Evolutionary conservation across 495 filamentous ascomycete genomes (phyloP), one percentile per base, ranked within the genome.

Genomic region (Penicillium soppii): DNA sequence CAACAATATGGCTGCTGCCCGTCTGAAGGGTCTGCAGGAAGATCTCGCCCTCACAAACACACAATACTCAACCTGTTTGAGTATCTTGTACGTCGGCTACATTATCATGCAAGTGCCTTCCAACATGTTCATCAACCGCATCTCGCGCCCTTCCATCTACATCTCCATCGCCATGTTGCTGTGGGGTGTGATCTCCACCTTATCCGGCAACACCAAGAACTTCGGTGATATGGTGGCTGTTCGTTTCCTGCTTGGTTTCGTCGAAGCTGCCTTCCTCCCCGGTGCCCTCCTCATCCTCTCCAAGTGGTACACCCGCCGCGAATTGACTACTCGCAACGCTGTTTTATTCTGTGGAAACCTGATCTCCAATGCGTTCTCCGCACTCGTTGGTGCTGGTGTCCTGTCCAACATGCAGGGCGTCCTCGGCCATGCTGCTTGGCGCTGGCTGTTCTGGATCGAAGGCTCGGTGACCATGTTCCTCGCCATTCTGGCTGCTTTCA

Each of bases 201-300:
- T 73, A 1, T 83, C 83, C 3, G 81, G 81, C 22, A 74, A 68
- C 13, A 77, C 77, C 1, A 63, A 68, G 20, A 84, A 67, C 54
- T 84, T 76, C 53, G 72, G 72, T 30, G 82, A 85, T 6, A 71
- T 88, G 54, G 65, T 85, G 15, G 82, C 75, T 13, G 76, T 80
- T 26, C 81, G 85, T 5, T 89, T 89, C 73, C 80, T 85, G 50
- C 71, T 88, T 0, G 85, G 86, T 42, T 83, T 88, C 36, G 77
- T 75, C 10, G 76, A 80, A 53, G 73, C 73, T 19, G 69, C 70
- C 0, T 76, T 72, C 57, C 62, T 73, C 32, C 69, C 72, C 9
- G 73, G 72, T 36, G 72, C 70, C 20, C 40, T 77, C 4, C 67
- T 76, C 46, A 73, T 72, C 39, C 60, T 77, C 17, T 75, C 74